Conservation (phyloP, 208 protist genomes). For the Leishmania tropica region DNA sequence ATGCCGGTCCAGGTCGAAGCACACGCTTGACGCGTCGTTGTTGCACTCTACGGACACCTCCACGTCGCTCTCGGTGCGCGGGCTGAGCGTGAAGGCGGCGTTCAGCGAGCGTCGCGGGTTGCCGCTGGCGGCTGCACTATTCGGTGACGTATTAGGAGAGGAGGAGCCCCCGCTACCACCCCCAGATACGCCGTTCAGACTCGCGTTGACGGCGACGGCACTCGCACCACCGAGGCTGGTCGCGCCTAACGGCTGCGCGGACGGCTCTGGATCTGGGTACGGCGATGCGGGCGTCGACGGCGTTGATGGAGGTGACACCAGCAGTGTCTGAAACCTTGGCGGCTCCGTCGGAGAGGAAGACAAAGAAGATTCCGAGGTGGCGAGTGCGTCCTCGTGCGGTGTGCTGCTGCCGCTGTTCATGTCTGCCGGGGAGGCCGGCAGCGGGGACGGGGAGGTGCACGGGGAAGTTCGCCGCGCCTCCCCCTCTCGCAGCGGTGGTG, state of each 20-base stretch:
- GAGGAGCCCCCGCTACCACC: background rate
- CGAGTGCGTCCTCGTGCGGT: background rate
- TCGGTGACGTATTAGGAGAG: conserved; percentile 4
- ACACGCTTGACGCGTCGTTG: conserved; percentile 35
- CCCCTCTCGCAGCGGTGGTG: background rate
- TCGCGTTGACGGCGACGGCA: background rate
- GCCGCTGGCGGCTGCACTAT: conserved; percentile 1
- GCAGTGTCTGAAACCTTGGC: background rate
- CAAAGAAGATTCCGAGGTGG: conserved; percentile 2
- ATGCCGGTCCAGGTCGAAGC: conserved; percentile 45
- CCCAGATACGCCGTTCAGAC: background rate
- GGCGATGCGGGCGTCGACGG: background rate
- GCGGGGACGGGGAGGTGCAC: background rate
- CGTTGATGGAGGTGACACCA: background rate
- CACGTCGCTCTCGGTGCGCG: conserved; percentile 53
- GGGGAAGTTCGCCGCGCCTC: background rate
- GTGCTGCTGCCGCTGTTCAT: background rate
- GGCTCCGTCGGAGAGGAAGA: conserved; percentile 11
- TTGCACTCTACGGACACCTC: conserved; percentile 32
- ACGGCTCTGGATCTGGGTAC: background rate
- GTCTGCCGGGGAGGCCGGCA: background rate
- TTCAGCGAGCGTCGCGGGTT: conserved; percentile 61
- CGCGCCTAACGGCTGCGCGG: background rate
- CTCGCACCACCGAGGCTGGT: background rate
- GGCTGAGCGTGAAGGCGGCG: conserved; percentile 65